phyloP scores from a whole-genome alignment of 1,139 yeast genomes.

The Candida labiduridarum region DNA sequence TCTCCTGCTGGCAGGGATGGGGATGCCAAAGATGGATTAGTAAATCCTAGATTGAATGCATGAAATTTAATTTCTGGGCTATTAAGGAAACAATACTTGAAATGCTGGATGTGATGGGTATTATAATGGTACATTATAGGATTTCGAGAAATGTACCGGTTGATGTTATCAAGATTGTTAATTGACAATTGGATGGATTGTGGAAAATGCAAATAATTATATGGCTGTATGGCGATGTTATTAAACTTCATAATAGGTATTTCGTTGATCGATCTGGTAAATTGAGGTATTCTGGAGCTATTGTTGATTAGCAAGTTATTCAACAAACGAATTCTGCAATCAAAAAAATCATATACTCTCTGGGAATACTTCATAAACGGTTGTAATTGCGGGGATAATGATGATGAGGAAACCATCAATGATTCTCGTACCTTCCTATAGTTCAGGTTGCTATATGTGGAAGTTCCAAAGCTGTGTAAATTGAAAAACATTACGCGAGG shows the following conservation, averaged over 20 bases:
- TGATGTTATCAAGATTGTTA: neutral
- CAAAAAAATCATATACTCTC: conserved; percentile 25
- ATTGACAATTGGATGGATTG: neutral
- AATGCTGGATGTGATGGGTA: conserved; percentile 14
- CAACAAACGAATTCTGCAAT: conserved; percentile 18
- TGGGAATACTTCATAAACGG: conserved; percentile 21
- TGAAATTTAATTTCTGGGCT: neutral
- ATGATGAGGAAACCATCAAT: neutral
- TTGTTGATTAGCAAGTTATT: conserved; percentile 1
- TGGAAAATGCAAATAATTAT: conserved; percentile 5
- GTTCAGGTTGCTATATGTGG: conserved; percentile 3
- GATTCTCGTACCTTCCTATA: too few relatives aligned
- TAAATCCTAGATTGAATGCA: neutral
- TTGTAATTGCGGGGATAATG: neutral
- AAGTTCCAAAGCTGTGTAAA: conserved; percentile 27
- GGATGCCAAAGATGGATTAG: neutral
- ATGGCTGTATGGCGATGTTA: neutral
- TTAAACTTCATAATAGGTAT: neutral
- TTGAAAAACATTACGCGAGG: conserved; percentile 27
- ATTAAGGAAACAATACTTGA: conserved; percentile 5
- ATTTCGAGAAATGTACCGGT: neutral
- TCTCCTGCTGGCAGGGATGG: neutral
- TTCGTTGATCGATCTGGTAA: conserved; percentile 2
- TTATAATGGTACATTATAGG: conserved; percentile 14
- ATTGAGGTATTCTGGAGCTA: neutral